Evolutionary conservation across 225 moss, liverwort and hornwort species (phyloP).

Genomic region (Thuidium tamariscinum): DNA sequence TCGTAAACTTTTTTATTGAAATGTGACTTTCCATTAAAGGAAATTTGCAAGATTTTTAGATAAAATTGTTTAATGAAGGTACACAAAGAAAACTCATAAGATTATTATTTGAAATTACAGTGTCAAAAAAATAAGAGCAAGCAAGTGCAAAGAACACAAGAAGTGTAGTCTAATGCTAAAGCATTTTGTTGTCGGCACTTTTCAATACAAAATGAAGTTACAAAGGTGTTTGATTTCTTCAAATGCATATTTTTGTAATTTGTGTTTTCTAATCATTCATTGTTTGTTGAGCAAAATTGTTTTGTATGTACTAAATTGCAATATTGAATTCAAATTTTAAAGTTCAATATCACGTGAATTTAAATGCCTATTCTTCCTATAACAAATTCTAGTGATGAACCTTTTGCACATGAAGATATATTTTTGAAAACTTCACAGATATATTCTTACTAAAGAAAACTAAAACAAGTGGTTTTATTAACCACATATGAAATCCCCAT

Average conservation of each 20-base stretch:
- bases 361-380: not conserved
- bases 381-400: not conserved
- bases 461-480: not conserved
- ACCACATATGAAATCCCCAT: not conserved
- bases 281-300: not conserved
- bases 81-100: not conserved
- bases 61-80: rapidly evolving
- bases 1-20: not conserved
- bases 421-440: not conserved
- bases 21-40: rapidly evolving
- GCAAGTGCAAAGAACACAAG: not conserved
- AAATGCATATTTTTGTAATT: not conserved
- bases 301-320: not conserved
- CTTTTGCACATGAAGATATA: not conserved
- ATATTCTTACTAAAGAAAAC: not conserved
- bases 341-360: not conserved
- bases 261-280: not conserved
- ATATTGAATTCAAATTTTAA: not conserved
- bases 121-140: not conserved
- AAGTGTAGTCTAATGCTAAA: not conserved
- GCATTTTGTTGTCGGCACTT: not conserved
- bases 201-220: not conserved
- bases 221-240: not conserved
- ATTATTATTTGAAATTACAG: not conserved
- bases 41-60: not conserved